phyloP scores from a whole-genome alignment of 306 rosid genomes.

The Cercis canadensis region DNA sequence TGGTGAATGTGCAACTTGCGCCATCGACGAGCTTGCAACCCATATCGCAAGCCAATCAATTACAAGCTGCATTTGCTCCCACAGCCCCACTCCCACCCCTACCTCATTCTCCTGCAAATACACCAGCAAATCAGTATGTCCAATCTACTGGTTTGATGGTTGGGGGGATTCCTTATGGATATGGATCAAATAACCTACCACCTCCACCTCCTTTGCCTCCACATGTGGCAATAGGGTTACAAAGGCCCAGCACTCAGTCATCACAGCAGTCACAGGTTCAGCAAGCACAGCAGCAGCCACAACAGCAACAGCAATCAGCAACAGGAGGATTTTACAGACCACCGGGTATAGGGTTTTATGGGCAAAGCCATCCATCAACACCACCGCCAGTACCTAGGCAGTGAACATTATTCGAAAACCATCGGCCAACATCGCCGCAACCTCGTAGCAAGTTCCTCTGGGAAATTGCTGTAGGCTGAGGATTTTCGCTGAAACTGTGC shows the following conservation, averaged over 20 bases:
- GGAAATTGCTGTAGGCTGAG: conserved; percentile 42
- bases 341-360: conserved; percentile 77
- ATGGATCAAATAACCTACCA: conserved; percentile 61
- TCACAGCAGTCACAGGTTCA: conserved; percentile 57
- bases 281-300: conserved; percentile 53
- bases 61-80: conserved; percentile 61
- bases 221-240: conserved; percentile 63
- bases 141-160: conserved; percentile 67
- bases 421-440: conserved; percentile 25
- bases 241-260: conserved; percentile 61
- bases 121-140: conserved; percentile 60
- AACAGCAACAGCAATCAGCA: conserved; percentile 54
- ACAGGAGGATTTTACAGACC: conserved; percentile 76
- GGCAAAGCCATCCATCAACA: conserved; percentile 69
- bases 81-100: conserved; percentile 52
- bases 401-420: conserved; percentile 46
- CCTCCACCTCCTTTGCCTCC: conserved; percentile 88
- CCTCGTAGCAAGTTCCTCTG: conserved; percentile 34
- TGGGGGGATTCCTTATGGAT: conserved; percentile 70
- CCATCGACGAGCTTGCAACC: conserved; percentile 54
- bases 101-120: conserved; percentile 56
- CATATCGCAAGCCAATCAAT: conserved; percentile 57
- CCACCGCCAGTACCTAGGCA: conserved; percentile 81
- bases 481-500: conserved; percentile 48
- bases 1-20: conserved; percentile 44